Base-by-base conservation (phyloP, 1,284 basidiomycete genomes). In the Pyrrhoderma noxium region DNA sequence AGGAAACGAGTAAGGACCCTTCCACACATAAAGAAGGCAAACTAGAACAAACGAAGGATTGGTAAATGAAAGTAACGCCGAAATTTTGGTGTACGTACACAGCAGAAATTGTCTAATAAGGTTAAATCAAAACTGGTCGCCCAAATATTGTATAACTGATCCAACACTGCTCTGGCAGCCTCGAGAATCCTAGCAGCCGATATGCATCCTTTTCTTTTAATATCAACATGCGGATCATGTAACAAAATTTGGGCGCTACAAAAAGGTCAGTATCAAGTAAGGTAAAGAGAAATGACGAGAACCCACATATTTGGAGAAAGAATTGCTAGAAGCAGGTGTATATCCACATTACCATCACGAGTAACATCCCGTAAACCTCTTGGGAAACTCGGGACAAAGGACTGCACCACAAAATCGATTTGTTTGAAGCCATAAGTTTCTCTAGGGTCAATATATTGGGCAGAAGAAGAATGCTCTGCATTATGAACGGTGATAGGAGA, bases 121-220 rank as follows among this genome's bases (percentile, higher is more conserved):
- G 79, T 78, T 8, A 85, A 71, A 59, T 85, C 83, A 60, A 75
- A 87, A 56, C 80, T 85, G 1, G 84, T 86, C 8, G 81, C 77
- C 63, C 73, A 77, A 16, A 85, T 71, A 19, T 67, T 67, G 59
- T 85, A 82, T 23, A 86, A 73, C n/a, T 84, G 66, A 58, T 87
- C 79, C 38, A 88, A 67, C 35, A 85, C 79, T 0, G 75, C 72
- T 41, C 83, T 74, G 4, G 84, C 75, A 23, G 84, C 79, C 1
- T 72, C 73, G 2, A 87, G 65, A 35, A 85, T 79, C 60, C 78
- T 83, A 57, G 79, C 70, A 11, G 80, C 78, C 40, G 84, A 86
- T 38, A 77, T 69, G 59, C 85, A 86, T 21, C 73, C 74, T n/a
- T 70, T 68, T 44, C 64, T 66, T 31, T 71, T 68, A 44, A 82